Conservation (phyloP, 345 rosid species). For the Excoecaria agallocha region DNA sequence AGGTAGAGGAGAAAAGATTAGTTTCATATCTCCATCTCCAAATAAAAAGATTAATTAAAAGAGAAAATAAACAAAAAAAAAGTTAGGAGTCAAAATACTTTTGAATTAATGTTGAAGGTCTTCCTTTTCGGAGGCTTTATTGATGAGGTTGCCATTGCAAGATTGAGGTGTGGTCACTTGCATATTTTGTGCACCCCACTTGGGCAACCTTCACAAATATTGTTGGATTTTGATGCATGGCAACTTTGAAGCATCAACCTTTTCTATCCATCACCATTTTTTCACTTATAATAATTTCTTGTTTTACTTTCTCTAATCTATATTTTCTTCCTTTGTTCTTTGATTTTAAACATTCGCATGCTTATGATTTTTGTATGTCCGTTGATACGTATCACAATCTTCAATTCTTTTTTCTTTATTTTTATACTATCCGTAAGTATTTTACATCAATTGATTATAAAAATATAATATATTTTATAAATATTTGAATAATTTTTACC, state of each 20-base stretch:
- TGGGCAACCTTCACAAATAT: conserved; percentile 29
- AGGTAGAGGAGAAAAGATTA: too few relatives aligned
- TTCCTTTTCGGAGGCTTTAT: not conserved
- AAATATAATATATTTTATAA: too few relatives aligned
- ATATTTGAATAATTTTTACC: too few relatives aligned
- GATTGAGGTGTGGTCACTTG: conserved; percentile 27
- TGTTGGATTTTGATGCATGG: conserved; percentile 14
- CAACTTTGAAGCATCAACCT: not conserved
- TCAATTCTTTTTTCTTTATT: too few relatives aligned
- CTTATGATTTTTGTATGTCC: not conserved
- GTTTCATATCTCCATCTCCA: not conserved
- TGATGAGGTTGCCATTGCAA: conserved; percentile 15
- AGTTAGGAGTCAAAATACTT: not conserved
- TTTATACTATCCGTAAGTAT: not conserved
- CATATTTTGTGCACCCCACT: conserved; percentile 40
- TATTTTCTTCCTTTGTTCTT: not conserved
- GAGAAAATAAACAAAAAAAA: not conserved
- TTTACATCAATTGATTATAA: too few relatives aligned
- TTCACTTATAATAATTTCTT: not conserved
- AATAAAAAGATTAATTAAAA: not conserved
- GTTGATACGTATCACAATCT: too few relatives aligned
- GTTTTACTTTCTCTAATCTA: not conserved
- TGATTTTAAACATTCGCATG: not conserved
- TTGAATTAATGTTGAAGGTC: not conserved
- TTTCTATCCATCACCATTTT: not conserved